Evolutionary conservation across 768 basidiomycete genomes (phyloP), one percentile per base, ranked within the genome.

Genomic region (Pisolithus sp.): DNA sequence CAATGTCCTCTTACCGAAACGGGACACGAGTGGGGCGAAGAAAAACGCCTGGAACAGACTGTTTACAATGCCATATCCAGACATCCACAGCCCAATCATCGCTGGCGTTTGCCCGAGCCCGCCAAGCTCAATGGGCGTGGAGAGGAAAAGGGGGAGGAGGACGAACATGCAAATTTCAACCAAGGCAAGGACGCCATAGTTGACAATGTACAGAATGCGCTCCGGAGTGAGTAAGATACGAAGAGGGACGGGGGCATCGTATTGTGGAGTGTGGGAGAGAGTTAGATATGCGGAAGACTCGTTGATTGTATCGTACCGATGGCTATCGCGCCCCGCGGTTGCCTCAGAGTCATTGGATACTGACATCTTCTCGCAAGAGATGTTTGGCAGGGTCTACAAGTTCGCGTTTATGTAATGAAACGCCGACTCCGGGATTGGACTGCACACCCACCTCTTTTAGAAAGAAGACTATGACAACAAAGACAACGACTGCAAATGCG

Each of bases 381-480:
- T 18, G 5, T 41, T 41, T 12, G 40, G 40, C 12, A 41, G 40
- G 21, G 40, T 41, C 40, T 41, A 21, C n/a, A 21, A 9, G 26
- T 26, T 26, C 17, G n/a, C 12, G 10, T 41, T 18, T 4, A 26
- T 26, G 18, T 20, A 10, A 40, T 21, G 20, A 21, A 7, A 41
- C 7, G n/a, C 18, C 5, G 21, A 15, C n/a, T 20, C 18, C 6
- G 17, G 39, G 24, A 15, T 23, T 51, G 34, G 6, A 15, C 7
- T 26, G 31, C 6, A 26, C 12, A n/a, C 31, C 1, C 24, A 75
- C 77, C 69, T 86, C 86, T 53, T 81, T 75, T 13, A 87, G 67
- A 17, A 80, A 55, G 30, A 73, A 51, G 18, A 31, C 21, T 1
- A 57, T 60, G 0, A 76, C 73, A 7, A 81, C 59, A 7, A 77